A percentile compares a stretch with the other conserved stretches of the same genome.
phyloP scores from a whole-genome alignment of 495 filamentous ascomycete species.

The Aspergillus ellipticus region DNA sequence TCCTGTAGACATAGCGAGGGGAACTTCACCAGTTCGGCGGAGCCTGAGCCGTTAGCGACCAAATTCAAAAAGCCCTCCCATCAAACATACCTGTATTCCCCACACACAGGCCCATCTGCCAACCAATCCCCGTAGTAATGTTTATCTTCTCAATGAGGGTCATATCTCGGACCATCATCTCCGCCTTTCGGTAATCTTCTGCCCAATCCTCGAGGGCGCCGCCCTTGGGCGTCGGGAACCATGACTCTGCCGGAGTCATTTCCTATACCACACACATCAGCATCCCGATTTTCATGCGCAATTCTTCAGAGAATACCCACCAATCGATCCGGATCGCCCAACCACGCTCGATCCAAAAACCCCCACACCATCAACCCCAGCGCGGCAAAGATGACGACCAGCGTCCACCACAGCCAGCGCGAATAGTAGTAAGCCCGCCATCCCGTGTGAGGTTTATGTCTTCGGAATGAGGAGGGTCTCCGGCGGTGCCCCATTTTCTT shows the following conservation, averaged over 20 bases:
- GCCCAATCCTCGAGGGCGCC: conserved; percentile 73
- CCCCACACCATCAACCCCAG: conserved; percentile 19
- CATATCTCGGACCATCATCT: conserved; percentile 75
- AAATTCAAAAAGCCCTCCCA: background rate
- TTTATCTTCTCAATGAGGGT: conserved; percentile 90
- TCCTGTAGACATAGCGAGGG: conserved; percentile 88
- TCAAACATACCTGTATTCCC: conserved; percentile 67
- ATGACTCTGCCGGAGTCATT: conserved; percentile 56
- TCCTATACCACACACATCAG: conserved; percentile 6
- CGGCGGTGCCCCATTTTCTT: conserved; percentile 3
- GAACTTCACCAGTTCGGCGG: conserved; percentile 67
- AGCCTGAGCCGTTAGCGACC: conserved; percentile 35
- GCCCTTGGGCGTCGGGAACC: conserved; percentile 80
- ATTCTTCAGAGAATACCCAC: conserved; percentile 8
- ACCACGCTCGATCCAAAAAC: conserved; percentile 16
- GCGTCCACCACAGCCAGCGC: conserved; percentile 21
- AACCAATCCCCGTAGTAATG: conserved; percentile 87
- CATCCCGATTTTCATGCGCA: background rate
- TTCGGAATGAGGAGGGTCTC: conserved; percentile 2
- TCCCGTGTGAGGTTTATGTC: conserved; percentile 2
- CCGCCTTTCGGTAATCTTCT: conserved; percentile 77
- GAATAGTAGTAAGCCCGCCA: conserved; percentile 21
- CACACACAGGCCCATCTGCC: conserved; percentile 86
- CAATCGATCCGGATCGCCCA: background rate
- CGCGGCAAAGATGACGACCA: conserved; percentile 19